Base-by-base conservation (phyloP, 1,284 basidiomycete species). In the Puccinia hordei region DNA sequence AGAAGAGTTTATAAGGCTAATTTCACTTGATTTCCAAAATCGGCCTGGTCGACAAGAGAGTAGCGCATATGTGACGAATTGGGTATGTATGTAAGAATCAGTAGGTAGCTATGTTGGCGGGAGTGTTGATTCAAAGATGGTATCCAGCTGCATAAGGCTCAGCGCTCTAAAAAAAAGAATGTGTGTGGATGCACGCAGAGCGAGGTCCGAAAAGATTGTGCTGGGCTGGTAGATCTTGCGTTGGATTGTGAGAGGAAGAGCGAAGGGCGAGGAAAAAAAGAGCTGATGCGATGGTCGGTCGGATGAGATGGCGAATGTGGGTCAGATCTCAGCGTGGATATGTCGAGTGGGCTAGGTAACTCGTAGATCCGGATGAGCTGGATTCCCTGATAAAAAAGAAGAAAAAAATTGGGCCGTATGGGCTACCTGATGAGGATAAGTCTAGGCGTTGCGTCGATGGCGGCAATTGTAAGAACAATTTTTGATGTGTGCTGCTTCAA, bases 151-250 rank as follows among this genome's bases (percentile, higher is more conserved):
- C 27, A 59, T 59, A 9, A 59, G 33, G 27, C 12, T 59, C 27
- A 59, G 27, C 30, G 57, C 57, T 13, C 13, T 9, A 59, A 59
- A 57, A 57, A 27, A 51, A 15, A 17, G 57, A 33, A 5, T 55
- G n/a, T n/a, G n/a, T n/a, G n/a, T n/a, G n/a, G 53, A 55, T 19
- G 15, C 33, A 59, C 4, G 24, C 27, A 59, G 57, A 59, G 57
- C 57, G 57, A 59, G 57, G 27, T 59, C 27, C 57, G 57, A 59
- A 59, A 59, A 6, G 57, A 33, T 59, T 17, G 57, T 59, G 17
- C 13, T 33, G 30, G 30, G 27, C 57, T 33, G 57, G 53, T 24
- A n/a, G 24, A 24, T 55, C 53, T 55, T 55, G 53, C n/a, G 4
- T 55, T 55, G 24, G 53, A 55, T 24, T 51, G 49, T 57, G 17